phyloP scores from a whole-genome alignment of 2,329 filamentous ascomycete genomes.

The Exophiala spinifera region DNA sequence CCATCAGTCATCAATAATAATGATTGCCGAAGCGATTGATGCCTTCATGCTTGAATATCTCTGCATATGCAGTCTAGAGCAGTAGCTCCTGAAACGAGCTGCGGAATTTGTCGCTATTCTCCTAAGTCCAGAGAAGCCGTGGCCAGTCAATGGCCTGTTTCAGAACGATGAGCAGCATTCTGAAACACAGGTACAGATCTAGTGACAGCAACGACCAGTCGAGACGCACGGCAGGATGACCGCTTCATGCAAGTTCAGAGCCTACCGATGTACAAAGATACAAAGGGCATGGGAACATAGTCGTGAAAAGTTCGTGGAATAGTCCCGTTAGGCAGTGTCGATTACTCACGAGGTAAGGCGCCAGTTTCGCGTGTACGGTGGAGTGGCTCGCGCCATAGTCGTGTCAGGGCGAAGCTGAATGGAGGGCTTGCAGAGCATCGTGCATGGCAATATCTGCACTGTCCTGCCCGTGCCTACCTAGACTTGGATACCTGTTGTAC shows the following conservation, averaged over 20 bases:
- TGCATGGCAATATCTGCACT: no score
- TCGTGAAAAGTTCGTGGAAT: slow-evolving; percentile 21
- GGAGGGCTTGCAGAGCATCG: no score
- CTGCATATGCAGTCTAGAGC: slow-evolving; percentile 2
- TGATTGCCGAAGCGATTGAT: background rate
- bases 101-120: slow-evolving; percentile 10
- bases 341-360: slow-evolving; percentile 17
- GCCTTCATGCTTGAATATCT: slow-evolving; percentile 4
- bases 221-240: background rate
- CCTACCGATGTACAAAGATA: slow-evolving; percentile 9
- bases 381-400: slow-evolving; percentile 1
- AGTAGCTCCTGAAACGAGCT: background rate
- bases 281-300: slow-evolving; percentile 22
- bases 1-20: slow-evolving; percentile 2
- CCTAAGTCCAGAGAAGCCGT: slow-evolving; percentile 8
- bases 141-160: slow-evolving; percentile 23
- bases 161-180: slow-evolving; percentile 5
- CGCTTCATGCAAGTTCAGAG: slow-evolving; percentile 3
- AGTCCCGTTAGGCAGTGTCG: background rate
- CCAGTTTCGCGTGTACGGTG: slow-evolving; percentile 8
- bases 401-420: slow-evolving; percentile 1
- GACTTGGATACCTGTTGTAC: no score
- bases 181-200: slow-evolving; percentile 21
- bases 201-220: slow-evolving; percentile 11
- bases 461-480: no score